Percentiles rank a stretch among this genome's conserved stretches.
Conservation (phyloP, 345 rosid species). For the Aegle marmelos region DNA sequence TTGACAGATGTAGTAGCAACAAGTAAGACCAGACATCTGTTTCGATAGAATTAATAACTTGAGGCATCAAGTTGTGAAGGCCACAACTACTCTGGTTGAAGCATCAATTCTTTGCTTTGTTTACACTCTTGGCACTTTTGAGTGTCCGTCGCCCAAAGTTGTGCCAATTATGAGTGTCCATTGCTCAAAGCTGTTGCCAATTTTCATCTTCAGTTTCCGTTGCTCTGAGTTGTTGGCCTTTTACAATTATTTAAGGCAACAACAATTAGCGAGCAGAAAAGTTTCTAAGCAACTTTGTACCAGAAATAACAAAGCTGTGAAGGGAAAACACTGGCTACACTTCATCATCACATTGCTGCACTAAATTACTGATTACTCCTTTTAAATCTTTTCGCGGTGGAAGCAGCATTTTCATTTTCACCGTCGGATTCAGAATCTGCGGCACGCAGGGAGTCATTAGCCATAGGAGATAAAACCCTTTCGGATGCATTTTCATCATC, state of each 20-base stretch:
- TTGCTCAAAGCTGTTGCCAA: neutral
- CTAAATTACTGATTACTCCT: slow-evolving; percentile 33
- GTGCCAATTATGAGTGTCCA: too few relatives aligned
- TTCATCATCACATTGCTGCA: slow-evolving; percentile 44
- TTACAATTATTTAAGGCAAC: neutral
- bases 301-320: neutral
- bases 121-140: neutral
- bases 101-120: slow-evolving; percentile 12
- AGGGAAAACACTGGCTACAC: too few relatives aligned
- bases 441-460: slow-evolving; percentile 16
- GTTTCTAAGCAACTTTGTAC: neutral
- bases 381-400: slow-evolving; percentile 38
- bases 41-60: neutral
- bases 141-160: neutral
- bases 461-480: slow-evolving; percentile 22
- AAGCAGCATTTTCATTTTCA: slow-evolving; percentile 22
- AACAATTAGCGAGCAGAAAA: neutral
- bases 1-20: too few relatives aligned
- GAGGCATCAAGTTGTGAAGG: neutral
- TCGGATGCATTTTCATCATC: slow-evolving; percentile 30
- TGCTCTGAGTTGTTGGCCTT: neutral
- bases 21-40: neutral
- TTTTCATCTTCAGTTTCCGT: neutral
- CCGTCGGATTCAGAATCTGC: slow-evolving; percentile 36
- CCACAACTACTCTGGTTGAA: neutral